Base-by-base conservation (phyloP, 1,284 basidiomycete species). In the Cryptococcus sp. region DNA sequence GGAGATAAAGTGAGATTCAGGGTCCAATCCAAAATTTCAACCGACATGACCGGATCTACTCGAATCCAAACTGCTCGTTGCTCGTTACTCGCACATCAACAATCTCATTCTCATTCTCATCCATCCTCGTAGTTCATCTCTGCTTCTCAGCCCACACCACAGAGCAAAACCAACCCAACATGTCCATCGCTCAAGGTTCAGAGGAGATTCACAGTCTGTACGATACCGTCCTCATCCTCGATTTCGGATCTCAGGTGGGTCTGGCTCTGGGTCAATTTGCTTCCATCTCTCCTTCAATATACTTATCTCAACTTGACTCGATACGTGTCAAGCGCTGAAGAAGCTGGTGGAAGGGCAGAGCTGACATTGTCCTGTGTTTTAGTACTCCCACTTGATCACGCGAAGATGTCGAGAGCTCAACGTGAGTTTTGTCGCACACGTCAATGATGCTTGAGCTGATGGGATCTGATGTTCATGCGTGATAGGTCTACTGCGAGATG, bases 301-400 rank as follows among this genome's bases (percentile, higher is more conserved):
- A 35, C 31, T 13, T 35, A 39, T 7, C 42, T 35, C 25, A 10
- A 20, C 17, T 11, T 49, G 16, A 13, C 10, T 49, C 44, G 41
- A 22, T 22, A 27, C 23, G 25, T 11, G 22, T 50, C 13, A 48
- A 40, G 50, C n/a, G 31, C 23, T 39, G 6, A 49, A 51, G 55
- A 39, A 27, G 60, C 47, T 61, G 65, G 25, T 4, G 41, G 42
- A 17, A 20, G 16, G 20, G n/a, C 2, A 54, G 45, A 47, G 49
- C 49, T 51, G 38, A 52, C 35, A 16, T 46, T 20, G 39, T 23
- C 19, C 16, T 22, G 27, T 22, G 17, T 31, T 57, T 20, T 62
- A 96, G 90, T 98, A 98, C 80, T 98, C 94, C 69, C 96, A 99
- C 82, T 83, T 99, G 67, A 99, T 99, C 80, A 97, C 95, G 19